Percentiles rank a stretch among this genome's conserved stretches.
Conservation (phyloP, 305 asterid genomes). For the Withania somnifera region DNA sequence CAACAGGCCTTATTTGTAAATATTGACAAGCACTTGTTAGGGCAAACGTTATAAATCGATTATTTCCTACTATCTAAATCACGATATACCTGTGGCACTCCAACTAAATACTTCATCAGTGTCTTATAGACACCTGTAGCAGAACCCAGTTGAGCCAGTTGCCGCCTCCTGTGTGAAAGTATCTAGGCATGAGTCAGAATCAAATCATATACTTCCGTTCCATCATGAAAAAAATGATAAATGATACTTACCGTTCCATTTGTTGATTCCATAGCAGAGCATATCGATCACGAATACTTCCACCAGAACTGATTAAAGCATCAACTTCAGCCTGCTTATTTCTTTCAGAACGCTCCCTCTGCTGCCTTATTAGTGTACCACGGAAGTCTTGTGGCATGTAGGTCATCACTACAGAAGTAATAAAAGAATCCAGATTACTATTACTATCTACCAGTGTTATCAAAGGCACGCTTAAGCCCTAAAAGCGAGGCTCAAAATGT, state of each 20-base stretch:
- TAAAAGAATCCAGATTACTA: not conserved
- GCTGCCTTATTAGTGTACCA: slow-evolving; percentile 88
- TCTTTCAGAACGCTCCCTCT: slow-evolving; percentile 96
- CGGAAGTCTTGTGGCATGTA: slow-evolving; percentile 99
- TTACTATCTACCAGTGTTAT: too few species aligned
- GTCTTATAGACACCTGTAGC: slow-evolving; percentile 97
- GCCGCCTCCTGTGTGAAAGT: slow-evolving; percentile 62
- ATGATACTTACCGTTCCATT: slow-evolving; percentile 64
- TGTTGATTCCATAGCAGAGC: slow-evolving; percentile 88
- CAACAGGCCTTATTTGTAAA: not conserved
- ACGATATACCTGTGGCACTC: slow-evolving; percentile 84
- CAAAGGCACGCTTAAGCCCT: too few species aligned
- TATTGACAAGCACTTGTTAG: not conserved
- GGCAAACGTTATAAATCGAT: not conserved
- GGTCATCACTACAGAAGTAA: slow-evolving; percentile 63
- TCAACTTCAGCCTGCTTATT: slow-evolving; percentile 84
- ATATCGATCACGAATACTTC: slow-evolving; percentile 76
- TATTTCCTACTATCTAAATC: slow-evolving; percentile 6
- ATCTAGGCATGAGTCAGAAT: not conserved
- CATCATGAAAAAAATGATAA: slow-evolving; percentile 1
- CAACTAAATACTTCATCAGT: slow-evolving; percentile 88
- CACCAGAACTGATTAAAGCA: slow-evolving; percentile 69
- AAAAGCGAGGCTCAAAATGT: too few species aligned
- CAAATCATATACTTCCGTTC: not conserved
- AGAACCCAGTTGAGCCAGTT: slow-evolving; percentile 93